Conservation (phyloP, 1,284 basidiomycete species). For the Microbotryomycetes sp. region DNA sequence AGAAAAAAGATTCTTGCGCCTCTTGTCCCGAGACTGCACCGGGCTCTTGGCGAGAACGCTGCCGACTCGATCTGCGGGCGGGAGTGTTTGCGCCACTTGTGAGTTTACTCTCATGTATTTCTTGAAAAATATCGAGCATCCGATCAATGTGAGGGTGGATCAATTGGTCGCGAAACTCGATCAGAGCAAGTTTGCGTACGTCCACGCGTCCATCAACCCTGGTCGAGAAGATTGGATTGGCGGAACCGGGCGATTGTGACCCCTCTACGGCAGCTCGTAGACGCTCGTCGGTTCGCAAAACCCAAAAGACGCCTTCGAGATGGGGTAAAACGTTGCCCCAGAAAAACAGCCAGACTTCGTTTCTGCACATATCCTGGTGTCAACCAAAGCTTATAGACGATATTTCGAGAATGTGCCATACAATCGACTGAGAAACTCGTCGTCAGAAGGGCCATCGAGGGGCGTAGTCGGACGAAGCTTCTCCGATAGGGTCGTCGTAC, state of each 20-base stretch:
- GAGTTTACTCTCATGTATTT: background rate
- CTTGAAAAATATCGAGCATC: background rate
- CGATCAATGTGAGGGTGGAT: slow-evolving; percentile 26
- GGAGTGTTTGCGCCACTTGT: background rate
- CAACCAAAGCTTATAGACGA: too few relatives aligned
- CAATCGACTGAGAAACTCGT: slow-evolving; percentile 58
- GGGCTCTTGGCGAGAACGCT: too few relatives aligned
- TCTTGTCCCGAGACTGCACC: background rate
- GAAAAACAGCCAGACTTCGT: slow-evolving; percentile 89
- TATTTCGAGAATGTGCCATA: too few relatives aligned
- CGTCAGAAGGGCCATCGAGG: slow-evolving; percentile 36
- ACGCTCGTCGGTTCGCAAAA: slow-evolving; percentile 39
- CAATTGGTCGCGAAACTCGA: slow-evolving; percentile 64
- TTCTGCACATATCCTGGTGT: slow-evolving; percentile 45
- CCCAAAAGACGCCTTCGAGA: slow-evolving; percentile 56
- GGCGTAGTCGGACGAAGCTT: slow-evolving; percentile 51
- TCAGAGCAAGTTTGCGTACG: slow-evolving; percentile 67
- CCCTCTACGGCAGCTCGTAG: slow-evolving; percentile 34
- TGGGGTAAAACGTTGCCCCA: slow-evolving; percentile 88
- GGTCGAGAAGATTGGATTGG: slow-evolving; percentile 39
- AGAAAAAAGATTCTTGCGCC: background rate
- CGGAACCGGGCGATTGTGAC: slow-evolving; percentile 40
- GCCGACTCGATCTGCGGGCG: background rate
- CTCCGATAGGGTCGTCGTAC: slow-evolving; percentile 84
- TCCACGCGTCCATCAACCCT: slow-evolving; percentile 53